Conservation (phyloP, 352 stramenopile genomes). For the Elongisporangium anandrum region DNA sequence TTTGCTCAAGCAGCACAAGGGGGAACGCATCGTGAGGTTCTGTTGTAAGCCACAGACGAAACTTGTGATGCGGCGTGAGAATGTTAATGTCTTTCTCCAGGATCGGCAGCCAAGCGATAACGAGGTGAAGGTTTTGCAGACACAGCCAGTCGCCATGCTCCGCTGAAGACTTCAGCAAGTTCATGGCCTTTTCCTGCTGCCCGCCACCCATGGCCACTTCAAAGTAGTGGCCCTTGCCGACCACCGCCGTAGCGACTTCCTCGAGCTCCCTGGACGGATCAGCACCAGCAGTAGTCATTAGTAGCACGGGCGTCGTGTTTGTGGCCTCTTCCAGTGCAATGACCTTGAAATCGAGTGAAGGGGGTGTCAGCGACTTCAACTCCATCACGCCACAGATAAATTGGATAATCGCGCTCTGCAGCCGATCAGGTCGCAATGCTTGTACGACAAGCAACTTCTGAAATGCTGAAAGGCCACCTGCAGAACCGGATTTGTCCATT, state of each 20-base stretch:
- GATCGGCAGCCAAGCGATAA: conserved; percentile 90
- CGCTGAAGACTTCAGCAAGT: conserved; percentile 66
- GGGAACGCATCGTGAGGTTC: conserved; percentile 91
- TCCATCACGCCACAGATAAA: conserved; percentile 89
- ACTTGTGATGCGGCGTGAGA: conserved; percentile 73
- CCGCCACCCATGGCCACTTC: conserved; percentile 94
- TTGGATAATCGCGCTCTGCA: conserved; percentile 87
- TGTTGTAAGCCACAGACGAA: conserved; percentile 94
- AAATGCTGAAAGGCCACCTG: conserved; percentile 76
- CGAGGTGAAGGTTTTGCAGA: conserved; percentile 95
- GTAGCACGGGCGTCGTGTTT: conserved; percentile 79
- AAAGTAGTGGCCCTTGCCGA: conserved; percentile 89
- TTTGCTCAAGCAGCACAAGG: conserved; percentile 89
- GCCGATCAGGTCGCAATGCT: conserved; percentile 84
- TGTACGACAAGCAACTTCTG: conserved; percentile 93
- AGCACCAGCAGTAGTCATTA: conserved; percentile 91
- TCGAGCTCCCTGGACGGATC: conserved; percentile 93
- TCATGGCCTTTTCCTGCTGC: conserved; percentile 90
- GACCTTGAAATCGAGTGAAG: conserved; percentile 71
- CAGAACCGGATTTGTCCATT: conserved; percentile 49
- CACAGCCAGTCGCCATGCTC: conserved; percentile 92
- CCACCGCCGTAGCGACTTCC: conserved; percentile 80
- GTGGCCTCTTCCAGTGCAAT: conserved; percentile 65
- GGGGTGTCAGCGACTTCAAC: conserved; percentile 84
- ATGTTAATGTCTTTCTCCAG: conserved; percentile 90